A percentile compares a stretch with the other conserved stretches of the same genome.
Conservation (phyloP, 495 filamentous ascomycete genomes). For the Podospora tetraspora region DNA sequence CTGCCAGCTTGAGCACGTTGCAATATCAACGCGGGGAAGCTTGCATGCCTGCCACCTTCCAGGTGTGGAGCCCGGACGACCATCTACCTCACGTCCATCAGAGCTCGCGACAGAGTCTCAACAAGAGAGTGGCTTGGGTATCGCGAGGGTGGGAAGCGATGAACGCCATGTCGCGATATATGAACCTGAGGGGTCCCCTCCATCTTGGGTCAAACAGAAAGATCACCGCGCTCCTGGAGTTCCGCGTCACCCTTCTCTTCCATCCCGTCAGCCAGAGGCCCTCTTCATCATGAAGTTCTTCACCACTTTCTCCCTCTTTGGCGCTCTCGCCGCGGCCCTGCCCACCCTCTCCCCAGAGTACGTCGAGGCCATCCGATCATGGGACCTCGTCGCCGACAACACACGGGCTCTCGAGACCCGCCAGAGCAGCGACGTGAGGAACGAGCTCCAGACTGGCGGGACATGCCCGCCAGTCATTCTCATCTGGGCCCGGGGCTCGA, state of each 20-base stretch:
- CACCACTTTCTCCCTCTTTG: slow-evolving; percentile 10
- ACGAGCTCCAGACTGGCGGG: slow-evolving; percentile 14
- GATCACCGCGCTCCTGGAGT: not conserved
- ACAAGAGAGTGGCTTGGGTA: not conserved
- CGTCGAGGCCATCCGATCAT: slow-evolving; percentile 12
- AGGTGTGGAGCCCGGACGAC: not conserved
- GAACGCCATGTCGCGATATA: not conserved
- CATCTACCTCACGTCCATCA: not conserved
- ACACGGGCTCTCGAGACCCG: slow-evolving; percentile 8
- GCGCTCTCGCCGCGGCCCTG: slow-evolving; percentile 10
- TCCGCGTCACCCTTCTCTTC: not conserved
- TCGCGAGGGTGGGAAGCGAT: not conserved
- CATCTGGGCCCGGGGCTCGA: slow-evolving; percentile 43
- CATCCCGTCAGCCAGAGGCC: not conserved
- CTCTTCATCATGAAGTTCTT: slow-evolving; percentile 17
- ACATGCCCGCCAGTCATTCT: slow-evolving; percentile 46
- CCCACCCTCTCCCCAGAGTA: slow-evolving; percentile 1
- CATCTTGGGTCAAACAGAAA: not conserved
- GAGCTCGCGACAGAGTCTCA: not conserved
- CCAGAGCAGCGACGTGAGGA: slow-evolving; percentile 1
- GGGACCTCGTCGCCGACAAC: slow-evolving; percentile 5
- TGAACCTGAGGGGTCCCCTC: not conserved
- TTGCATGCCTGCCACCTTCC: not conserved
- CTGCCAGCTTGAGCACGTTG: not conserved
- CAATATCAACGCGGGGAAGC: slow-evolving; percentile 16